phyloP scores from a whole-genome alignment of 1,284 basidiomycete genomes.

The Ceratobasidium sp. region DNA sequence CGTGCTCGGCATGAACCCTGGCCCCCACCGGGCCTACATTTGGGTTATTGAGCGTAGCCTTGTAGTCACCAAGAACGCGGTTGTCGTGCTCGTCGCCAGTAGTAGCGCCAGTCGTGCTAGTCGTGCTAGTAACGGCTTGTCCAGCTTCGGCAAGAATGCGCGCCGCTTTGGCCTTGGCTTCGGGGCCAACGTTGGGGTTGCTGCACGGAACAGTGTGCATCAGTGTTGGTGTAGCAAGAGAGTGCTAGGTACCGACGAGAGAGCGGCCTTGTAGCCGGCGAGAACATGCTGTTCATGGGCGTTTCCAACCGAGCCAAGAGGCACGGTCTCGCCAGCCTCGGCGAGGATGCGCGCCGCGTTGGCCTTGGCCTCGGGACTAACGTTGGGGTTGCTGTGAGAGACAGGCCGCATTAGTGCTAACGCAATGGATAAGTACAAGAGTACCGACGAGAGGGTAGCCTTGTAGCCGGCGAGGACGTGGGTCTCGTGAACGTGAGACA shows the following conservation, averaged over 20 bases:
- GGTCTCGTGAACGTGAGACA: constrained; percentile 26
- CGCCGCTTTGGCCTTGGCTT: constrained; percentile 48
- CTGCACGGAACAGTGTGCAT: background rate
- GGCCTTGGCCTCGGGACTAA: constrained; percentile 48
- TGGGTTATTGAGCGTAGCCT: constrained; percentile 46
- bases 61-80: constrained; percentile 46
- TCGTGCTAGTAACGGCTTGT: background rate
- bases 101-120: background rate
- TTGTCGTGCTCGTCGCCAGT: constrained; percentile 41
- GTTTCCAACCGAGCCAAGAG: background rate
- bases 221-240: background rate
- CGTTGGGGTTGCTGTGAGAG: constrained; percentile 43
- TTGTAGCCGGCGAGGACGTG: constrained; percentile 42
- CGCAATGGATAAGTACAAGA: background rate
- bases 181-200: constrained; percentile 46
- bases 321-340: constrained; percentile 25
- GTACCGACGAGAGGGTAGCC: constrained; percentile 40
- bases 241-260: background rate
- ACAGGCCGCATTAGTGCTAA: background rate
- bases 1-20: constrained; percentile 47
- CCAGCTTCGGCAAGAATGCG: constrained; percentile 45
- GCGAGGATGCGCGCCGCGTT: constrained; percentile 47
- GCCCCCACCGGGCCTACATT: constrained; percentile 46
- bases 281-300: constrained; percentile 44
- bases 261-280: constrained; percentile 46